Percentiles rank a stretch among this genome's conserved stretches.
Conservation (phyloP, 2,329 filamentous ascomycete genomes). For the Beauveria medogensis region DNA sequence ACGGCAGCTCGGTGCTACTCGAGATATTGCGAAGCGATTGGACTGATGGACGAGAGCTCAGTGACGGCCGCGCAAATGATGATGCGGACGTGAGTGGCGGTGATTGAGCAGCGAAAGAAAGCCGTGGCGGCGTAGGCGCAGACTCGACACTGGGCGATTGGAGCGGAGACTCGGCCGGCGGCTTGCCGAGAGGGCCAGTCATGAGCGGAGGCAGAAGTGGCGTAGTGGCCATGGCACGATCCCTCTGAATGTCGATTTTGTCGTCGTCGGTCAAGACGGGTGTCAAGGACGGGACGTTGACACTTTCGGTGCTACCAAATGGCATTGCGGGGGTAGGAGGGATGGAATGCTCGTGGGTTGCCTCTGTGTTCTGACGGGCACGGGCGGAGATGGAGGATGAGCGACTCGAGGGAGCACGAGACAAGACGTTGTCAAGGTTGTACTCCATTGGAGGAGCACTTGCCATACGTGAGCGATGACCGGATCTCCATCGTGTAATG, state of each 20-base stretch:
- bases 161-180: conserved; percentile 66
- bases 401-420: conserved; percentile 62
- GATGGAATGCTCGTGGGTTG: conserved; percentile 41
- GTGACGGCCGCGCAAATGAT: conserved; percentile 43
- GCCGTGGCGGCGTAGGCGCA: conserved; percentile 39
- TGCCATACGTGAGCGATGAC: conserved; percentile 36
- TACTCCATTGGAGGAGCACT: conserved; percentile 69
- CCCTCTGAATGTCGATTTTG: conserved; percentile 45
- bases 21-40: conserved; percentile 63
- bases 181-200: conserved; percentile 46
- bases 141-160: conserved; percentile 71
- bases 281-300: conserved; percentile 31
- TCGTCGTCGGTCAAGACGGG: conserved; percentile 41
- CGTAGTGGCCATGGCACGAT: conserved; percentile 60
- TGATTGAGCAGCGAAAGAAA: conserved; percentile 33
- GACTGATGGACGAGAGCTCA: conserved; percentile 70
- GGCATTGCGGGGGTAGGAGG: conserved; percentile 57
- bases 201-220: conserved; percentile 79
- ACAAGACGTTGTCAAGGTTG: conserved; percentile 69
- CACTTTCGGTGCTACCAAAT: conserved; percentile 51
- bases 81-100: conserved; percentile 31
- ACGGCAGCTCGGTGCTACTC: conserved; percentile 47
- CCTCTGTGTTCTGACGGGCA: conserved; percentile 37
- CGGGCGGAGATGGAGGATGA: conserved; percentile 69
- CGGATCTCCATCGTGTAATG: conserved; percentile 42